Base-by-base conservation (phyloP, 139 green algal species). In the Ettlia oleoabundans region DNA sequence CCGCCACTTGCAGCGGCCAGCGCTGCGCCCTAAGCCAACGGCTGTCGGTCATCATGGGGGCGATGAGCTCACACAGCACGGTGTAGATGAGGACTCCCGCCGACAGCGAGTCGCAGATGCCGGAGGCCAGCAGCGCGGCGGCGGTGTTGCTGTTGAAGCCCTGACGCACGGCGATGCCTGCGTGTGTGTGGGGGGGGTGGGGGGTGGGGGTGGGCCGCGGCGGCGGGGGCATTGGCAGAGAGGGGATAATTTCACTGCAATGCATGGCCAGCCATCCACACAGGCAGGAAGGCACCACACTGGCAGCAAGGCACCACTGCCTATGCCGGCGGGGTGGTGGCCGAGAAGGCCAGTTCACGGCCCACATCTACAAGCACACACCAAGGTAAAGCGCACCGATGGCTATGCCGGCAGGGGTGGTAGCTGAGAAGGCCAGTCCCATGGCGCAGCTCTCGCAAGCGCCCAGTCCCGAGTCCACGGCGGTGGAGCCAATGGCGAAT, bases 1-100 rank as follows among this genome's bases (percentile, higher is more conserved):
- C 63, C 2, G 63, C n/a, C 6, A 24, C n/a, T 63, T 70, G 51
- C 63, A 76, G 41, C 24, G 41, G 32, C 62, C 33, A 68, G 10
- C 21, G 37, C 33, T 51, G 63, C 30, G 8, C 53, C 42, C 33
- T 41, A 33, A 82, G 63, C 77, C 64, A 64, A 2, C 21, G 35
- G 26, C 8, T 30, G 63, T 66, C 77, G 3, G 74, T 83, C 64
- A 84, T 73, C 68, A 86, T 67, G 42, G 85, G 64, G 13, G 53
- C 77, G 38, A 95, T 64, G 26, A 95, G 83, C 68, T 94, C 88
- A 35, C 86, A 88, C 61, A 95, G 85, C 2, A 70, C 85, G 13
- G 92, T 90, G 83, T 94, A 95, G 21, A 91, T 74, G 67, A 95
- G 70, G 64, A 93, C 91, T 30, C 92, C 92, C 0, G 88, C 82